These are phyloP conservation scores for Escovopsis sp. DNA, from an alignment of 2,329 filamentous ascomycete genomes.

Conservation along the genomic window DNA sequence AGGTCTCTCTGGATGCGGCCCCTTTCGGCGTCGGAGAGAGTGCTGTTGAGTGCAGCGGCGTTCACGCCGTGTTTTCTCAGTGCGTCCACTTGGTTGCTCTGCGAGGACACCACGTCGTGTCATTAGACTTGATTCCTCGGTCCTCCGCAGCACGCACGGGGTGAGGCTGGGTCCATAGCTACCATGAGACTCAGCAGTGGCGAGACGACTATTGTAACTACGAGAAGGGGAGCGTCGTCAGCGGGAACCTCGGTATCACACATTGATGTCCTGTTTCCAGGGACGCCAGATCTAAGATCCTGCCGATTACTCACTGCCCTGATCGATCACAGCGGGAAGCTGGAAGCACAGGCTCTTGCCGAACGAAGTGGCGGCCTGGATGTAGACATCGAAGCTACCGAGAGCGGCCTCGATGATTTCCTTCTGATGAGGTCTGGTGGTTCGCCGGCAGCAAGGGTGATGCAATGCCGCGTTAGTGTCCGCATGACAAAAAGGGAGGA, in stretches of 20 bases:
- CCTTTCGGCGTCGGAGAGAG: constrained; percentile 51
- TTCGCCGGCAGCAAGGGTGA: not conserved
- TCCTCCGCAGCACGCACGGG: not conserved
- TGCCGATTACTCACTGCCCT: constrained; percentile 52
- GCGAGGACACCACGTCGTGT: constrained; percentile 1
- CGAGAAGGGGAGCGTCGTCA: constrained; percentile 6
- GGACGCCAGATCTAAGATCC: not conserved
- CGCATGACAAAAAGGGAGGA: not conserved
- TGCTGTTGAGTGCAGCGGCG: constrained; percentile 78
- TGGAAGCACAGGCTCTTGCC: constrained; percentile 92
- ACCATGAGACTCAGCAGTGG: constrained; percentile 84
- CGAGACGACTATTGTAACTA: constrained; percentile 81
- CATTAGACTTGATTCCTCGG: not conserved
- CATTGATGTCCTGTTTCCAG: not conserved
- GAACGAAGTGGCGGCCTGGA: constrained; percentile 83
- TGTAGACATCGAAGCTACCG: constrained; percentile 75
- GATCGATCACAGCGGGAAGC: constrained; percentile 73
- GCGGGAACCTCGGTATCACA: not conserved
- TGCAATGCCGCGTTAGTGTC: not conserved
- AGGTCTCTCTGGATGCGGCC: constrained; percentile 64
- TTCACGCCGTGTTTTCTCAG: constrained; percentile 60
- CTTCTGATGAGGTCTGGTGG: constrained; percentile 58
- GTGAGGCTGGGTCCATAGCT: constrained; percentile 7
- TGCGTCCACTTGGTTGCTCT: constrained; percentile 86
- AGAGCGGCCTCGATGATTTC: constrained; percentile 77